phyloP scores from a whole-genome alignment of 2,329 filamentous ascomycete species.

The Apiospora malaysiana region DNA sequence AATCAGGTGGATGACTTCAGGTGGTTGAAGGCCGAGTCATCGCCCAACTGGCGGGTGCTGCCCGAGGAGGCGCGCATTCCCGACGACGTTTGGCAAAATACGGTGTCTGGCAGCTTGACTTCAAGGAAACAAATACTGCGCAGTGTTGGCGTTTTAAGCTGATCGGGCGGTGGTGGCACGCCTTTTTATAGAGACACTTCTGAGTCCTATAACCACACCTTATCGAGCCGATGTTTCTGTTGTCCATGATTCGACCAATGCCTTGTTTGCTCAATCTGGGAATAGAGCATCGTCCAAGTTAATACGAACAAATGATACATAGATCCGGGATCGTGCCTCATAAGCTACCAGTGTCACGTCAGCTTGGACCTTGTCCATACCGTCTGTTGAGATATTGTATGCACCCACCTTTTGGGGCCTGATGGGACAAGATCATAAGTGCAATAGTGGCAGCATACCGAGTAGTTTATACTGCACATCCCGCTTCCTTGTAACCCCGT shows the following conservation, averaged over 20 bases:
- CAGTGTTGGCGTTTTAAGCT: conserved; percentile 49
- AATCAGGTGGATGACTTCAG: conserved; percentile 96
- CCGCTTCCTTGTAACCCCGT: background rate
- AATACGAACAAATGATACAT: background rate
- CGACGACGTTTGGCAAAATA: conserved; percentile 71
- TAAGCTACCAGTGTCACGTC: background rate
- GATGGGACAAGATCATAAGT: background rate
- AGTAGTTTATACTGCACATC: too few species aligned
- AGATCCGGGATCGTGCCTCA: background rate
- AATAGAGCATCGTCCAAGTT: too few species aligned
- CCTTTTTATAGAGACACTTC: background rate
- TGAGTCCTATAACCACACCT: background rate
- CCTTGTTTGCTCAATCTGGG: background rate
- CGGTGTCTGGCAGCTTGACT: conserved; percentile 68
- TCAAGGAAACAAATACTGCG: conserved; percentile 69
- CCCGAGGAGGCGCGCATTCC: conserved; percentile 62
- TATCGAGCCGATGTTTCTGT: background rate
- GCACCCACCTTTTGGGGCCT: background rate
- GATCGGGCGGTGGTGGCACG: background rate
- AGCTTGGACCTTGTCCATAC: background rate
- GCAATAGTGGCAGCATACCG: too few species aligned
- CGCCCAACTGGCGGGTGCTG: conserved; percentile 85
- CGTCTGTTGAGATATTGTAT: background rate
- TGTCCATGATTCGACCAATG: background rate
- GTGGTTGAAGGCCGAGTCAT: conserved; percentile 86